Conservation (phyloP, 2,329 filamentous ascomycete genomes). For the Aspergillus sp. region DNA sequence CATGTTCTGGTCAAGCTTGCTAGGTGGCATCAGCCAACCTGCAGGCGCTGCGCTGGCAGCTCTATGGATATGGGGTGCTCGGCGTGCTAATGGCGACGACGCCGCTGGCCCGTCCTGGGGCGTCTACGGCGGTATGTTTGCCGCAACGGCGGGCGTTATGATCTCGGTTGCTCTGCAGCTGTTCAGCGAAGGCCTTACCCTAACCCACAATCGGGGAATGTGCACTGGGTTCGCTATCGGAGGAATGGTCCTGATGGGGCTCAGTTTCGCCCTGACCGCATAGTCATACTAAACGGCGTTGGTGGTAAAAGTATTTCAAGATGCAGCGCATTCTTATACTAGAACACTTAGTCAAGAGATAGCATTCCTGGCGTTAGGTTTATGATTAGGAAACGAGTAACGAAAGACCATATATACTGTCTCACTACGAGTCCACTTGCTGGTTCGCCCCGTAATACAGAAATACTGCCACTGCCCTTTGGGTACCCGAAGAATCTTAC, state of each 20-base stretch:
- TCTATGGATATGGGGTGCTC: conserved; percentile 78
- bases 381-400: neutral
- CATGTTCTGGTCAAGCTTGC: conserved; percentile 77
- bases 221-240: conserved; percentile 43
- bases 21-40: conserved; percentile 87
- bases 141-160: conserved; percentile 91
- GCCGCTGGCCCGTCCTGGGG: conserved; percentile 52
- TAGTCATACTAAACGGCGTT: conserved; percentile 21
- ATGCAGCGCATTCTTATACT: neutral
- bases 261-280: conserved; percentile 82
- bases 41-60: conserved; percentile 81
- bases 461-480: neutral
- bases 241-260: conserved; percentile 80
- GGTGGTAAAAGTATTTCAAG: neutral
- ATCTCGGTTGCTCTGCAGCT: conserved; percentile 86
- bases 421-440: too few relatives aligned
- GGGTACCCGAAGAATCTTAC: neutral
- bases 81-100: conserved; percentile 41
- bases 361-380: neutral
- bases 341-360: neutral
- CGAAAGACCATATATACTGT: neutral
- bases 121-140: conserved; percentile 70
- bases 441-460: neutral
- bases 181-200: conserved; percentile 79
- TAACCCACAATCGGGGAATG: conserved; percentile 58